Base-by-base conservation (phyloP, 176 grass and related monocot genomes). In the Triticum turgidum region DNA sequence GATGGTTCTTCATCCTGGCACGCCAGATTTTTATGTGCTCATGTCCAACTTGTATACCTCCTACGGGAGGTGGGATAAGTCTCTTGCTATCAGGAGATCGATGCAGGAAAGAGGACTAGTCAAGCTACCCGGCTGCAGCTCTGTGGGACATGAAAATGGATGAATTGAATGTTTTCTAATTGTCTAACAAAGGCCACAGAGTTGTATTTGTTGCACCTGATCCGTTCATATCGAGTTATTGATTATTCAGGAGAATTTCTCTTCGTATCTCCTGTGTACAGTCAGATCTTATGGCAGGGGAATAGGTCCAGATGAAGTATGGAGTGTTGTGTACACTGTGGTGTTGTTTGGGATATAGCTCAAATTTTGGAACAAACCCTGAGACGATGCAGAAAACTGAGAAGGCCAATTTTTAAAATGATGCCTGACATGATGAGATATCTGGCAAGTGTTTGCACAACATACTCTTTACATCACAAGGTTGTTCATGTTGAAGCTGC, bases 1-100 rank as follows among this genome's bases (percentile, higher is more conserved):
- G 70, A 73, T 73, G 38, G 47, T 39, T n/a, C 84, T 86, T 85
- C 86, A 78, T 27, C 88, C 90, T 81, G 86, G 90, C 73, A 90
- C 45, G n/a, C 83, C 93, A 21, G 93, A 85, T 71, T 86, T 88
- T 39, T 92, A 92, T 69, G 90, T 95, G 69, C 38, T 95, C 17
- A 92, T 92, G 78, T 95, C 86, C 24, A 92, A 95, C 47, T 82
- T 92, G 80, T 95, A 95, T 73, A 89, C 88, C 69, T 90, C 90
- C 7, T 62, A 86, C 37, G 93, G 88, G 6, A 87, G 77, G 80
- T 95, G 93, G 93, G 83, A 89, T 37, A 89, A 95, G 13, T 87
- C 93, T 62, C 54, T 78, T 77, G 77, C 65, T 41, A 78, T 95
- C 59, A 88, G 93, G 59, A 80, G 73, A 84, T 65, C 52, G 70